A percentile compares a stretch with the other conserved stretches of the same genome.
Conservation (phyloP, 225 moss, liverwort and hornwort genomes). For the Straminergon stramineum region DNA sequence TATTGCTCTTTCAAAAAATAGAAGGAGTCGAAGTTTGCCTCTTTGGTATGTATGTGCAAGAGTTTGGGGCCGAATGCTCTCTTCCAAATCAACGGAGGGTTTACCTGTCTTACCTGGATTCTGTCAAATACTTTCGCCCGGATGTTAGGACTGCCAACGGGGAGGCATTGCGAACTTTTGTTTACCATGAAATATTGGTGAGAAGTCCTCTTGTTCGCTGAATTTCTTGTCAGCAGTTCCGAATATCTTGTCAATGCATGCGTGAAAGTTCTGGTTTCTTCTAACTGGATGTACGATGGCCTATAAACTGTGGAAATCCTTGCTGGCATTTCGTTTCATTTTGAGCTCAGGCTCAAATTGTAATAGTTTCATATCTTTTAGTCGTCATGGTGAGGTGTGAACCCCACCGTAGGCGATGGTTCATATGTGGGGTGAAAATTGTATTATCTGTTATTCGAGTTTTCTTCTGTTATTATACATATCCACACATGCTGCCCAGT, state of each 20-base stretch:
- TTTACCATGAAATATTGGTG: conserved; percentile 98
- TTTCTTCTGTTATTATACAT: neutral
- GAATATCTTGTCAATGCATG: neutral
- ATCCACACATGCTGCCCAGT: neutral
- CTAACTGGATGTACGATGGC: neutral
- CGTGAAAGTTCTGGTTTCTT: neutral
- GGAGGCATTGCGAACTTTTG: conserved; percentile 94
- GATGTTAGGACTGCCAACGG: conserved; percentile 88
- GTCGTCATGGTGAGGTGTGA: neutral
- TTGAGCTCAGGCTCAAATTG: neutral
- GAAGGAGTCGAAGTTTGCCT: conserved; percentile 99
- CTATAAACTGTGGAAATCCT: neutral
- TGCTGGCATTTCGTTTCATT: neutral
- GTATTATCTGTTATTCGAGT: neutral
- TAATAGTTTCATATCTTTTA: neutral
- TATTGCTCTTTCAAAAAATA: conserved; percentile 94
- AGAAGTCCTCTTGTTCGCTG: conserved; percentile 3
- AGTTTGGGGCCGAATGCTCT: conserved; percentile 91
- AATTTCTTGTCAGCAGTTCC: neutral
- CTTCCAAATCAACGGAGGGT: conserved; percentile 97
- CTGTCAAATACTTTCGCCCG: conserved; percentile 96
- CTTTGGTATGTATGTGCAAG: conserved; percentile 99
- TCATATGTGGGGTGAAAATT: neutral
- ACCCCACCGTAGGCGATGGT: neutral
- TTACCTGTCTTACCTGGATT: conserved; percentile 95